Evolutionary conservation across 73 alveolate species (phyloP).

Genomic region (Paramecium primaurelia): DNA sequence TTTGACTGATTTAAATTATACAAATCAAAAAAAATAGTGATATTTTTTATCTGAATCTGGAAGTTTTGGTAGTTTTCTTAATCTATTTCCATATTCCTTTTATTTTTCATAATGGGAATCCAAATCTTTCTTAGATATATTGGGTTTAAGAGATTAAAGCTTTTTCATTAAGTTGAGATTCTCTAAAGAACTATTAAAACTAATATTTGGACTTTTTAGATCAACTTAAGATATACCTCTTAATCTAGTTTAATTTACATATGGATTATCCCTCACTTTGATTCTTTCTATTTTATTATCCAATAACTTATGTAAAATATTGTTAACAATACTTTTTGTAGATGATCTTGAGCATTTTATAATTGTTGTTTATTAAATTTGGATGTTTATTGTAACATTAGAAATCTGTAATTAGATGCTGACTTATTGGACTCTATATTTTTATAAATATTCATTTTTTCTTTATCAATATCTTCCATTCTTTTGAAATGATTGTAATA

Average conservation of each 20-base stretch:
- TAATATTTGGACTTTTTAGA: neutral
- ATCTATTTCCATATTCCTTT: neutral
- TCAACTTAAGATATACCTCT: conserved; percentile 27
- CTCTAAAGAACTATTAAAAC: neutral
- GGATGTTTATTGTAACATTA: conserved; percentile 14
- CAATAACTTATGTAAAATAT: neutral
- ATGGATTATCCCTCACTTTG: conserved; percentile 6
- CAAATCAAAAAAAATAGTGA: neutral
- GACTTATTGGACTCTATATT: neutral
- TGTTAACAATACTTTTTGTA: neutral
- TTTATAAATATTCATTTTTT: neutral
- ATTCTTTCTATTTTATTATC: conserved; percentile 13
- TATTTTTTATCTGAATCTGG: neutral
- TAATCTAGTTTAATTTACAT: neutral
- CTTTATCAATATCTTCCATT: neutral
- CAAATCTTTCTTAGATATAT: neutral
- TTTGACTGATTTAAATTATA: neutral
- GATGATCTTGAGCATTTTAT: neutral
- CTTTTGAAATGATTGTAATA: neutral
- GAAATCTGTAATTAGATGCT: neutral
- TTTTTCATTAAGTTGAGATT: neutral
- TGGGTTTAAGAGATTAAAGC: neutral
- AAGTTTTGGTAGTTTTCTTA: conserved; percentile 11
- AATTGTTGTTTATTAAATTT: neutral
- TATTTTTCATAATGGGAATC: neutral